Base-by-base conservation (phyloP, 164 flowering plant species). In the Annona squamosa region DNA sequence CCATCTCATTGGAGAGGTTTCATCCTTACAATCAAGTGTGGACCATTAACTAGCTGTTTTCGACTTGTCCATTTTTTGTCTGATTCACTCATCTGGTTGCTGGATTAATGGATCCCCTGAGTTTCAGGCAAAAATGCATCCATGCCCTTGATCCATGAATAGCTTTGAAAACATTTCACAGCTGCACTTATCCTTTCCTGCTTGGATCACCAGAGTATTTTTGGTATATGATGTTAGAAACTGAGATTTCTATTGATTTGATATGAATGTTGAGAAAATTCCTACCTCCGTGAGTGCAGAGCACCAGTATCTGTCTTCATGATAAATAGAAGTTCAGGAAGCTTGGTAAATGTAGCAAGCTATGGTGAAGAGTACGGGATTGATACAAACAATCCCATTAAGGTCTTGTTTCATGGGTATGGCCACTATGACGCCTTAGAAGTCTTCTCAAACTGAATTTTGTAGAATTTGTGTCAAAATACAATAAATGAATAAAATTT, bases 351-450 rank as follows among this genome's bases (percentile, higher is more conserved):
- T 67, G 87, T 91, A 63, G 86, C 93, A 73, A 87, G 83, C 66
- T 93, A 90, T 67, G 97, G 98, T 45, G 82, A 82, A 78, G 90
- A 91, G 79, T 91, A 91, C 77, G 75, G 65, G 57, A 80, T 81
- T 68, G 82, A 81, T 46, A 82, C 82, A 46, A 84, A 77, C 61
- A 79, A 4, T 43, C 85, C 91, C 46, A 87, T 93, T 56, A 85
- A 90, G 63, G 88, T 93, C 42, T 80, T 93, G 78, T 93, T 91
- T 77, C 93, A 93, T 81, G 85, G 94, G 41, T 93, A 93, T 83
- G 98, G 94, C 67, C 97, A 93, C 81, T 93, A 93, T 65, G 98
- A 93, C 65, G 74, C 87, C 3, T 67, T 93, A 81, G 96, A 91
- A 74, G 77, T 83, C 19, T 44, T 81, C 59, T 46, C 66, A 1